phyloP scores from a whole-genome alignment of 257 asterid species.

The Petunia axillaris region DNA sequence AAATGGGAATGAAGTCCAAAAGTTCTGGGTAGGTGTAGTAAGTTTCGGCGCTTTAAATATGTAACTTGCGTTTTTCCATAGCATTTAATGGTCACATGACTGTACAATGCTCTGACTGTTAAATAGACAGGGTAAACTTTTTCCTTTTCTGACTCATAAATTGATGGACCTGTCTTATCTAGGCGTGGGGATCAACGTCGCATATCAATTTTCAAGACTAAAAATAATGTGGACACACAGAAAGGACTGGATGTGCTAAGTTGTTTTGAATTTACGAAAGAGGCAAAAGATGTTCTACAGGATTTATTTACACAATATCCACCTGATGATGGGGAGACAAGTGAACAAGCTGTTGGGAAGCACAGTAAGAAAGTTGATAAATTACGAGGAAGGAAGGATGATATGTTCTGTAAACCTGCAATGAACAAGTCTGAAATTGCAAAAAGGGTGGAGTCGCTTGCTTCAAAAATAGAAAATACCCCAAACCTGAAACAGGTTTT shows the following conservation, averaged over 20 bases:
- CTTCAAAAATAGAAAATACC: constrained; percentile 53
- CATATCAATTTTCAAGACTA: constrained; percentile 58
- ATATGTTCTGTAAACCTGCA: constrained; percentile 62
- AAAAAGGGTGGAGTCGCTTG: constrained; percentile 53
- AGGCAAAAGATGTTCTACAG: constrained; percentile 58
- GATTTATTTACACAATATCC: constrained; percentile 76
- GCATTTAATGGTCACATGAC: background rate
- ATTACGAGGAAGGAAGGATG: constrained; percentile 45
- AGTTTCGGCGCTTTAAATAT: background rate
- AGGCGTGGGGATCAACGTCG: constrained; percentile 67
- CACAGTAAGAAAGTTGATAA: constrained; percentile 36
- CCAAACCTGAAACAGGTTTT: constrained; percentile 67
- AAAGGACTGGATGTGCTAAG: constrained; percentile 45
- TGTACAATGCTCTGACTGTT: constrained; percentile 1
- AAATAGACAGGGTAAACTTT: background rate
- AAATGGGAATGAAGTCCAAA: constrained; percentile 74
- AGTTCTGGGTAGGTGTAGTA: constrained; percentile 67
- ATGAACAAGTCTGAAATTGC: constrained; percentile 57
- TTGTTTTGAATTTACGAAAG: constrained; percentile 66
- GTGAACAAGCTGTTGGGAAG: constrained; percentile 44
- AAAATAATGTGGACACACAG: constrained; percentile 31
- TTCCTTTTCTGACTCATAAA: background rate
- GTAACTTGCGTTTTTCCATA: background rate
- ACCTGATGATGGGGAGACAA: constrained; percentile 62
- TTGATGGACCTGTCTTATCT: constrained; percentile 33